Evolutionary conservation across 139 green algal genomes (phyloP).

Genomic region (Medakamo hakoo): DNA sequence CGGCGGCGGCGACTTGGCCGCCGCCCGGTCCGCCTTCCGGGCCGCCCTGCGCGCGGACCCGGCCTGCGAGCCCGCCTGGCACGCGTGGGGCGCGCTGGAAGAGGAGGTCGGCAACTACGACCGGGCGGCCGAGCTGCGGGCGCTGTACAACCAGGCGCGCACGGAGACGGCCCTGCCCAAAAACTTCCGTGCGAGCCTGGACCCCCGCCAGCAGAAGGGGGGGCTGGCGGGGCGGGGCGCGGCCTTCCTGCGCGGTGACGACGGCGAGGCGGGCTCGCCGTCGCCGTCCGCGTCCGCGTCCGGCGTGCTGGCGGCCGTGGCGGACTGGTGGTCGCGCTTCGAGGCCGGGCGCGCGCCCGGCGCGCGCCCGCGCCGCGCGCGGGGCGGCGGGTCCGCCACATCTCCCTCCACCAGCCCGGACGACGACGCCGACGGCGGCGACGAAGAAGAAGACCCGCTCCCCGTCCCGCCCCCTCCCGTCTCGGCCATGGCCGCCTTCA

Average conservation of each 20-base stretch:
- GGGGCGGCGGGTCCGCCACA: no score
- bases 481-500: no score
- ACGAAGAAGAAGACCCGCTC: no score
- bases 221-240: no score
- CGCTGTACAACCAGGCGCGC: neutral
- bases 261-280: neutral
- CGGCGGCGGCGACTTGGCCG: neutral
- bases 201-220: no score
- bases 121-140: constrained; percentile 57
- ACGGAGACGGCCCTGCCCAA: neutral
- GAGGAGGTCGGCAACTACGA: constrained; percentile 34
- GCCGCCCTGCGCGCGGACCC: neutral
- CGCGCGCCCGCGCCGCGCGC: no score
- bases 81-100: constrained; percentile 88
- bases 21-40: neutral
- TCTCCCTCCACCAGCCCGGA: no score
- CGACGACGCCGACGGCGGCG: no score
- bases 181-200: neutral
- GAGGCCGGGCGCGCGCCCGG: neutral
- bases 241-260: no score
- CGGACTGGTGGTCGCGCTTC: neutral
- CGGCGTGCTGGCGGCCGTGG: neutral
- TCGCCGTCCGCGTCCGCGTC: no score
- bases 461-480: no score
- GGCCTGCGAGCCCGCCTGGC: neutral